Conservation (phyloP, 345 rosid species). For the Lepidium sativum region DNA sequence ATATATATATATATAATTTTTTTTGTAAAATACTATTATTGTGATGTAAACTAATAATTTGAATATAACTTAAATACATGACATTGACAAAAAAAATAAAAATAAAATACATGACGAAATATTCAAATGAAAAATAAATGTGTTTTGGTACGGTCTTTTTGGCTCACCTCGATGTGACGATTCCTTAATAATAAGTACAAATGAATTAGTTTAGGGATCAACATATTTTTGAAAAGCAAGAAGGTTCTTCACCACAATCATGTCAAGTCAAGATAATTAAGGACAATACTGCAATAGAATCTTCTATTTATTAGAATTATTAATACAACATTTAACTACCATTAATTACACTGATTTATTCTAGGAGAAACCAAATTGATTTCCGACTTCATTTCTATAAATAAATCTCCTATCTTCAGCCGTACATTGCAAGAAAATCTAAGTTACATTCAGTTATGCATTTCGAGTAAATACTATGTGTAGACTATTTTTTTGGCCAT, state of each 20-base stretch:
- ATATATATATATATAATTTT: not conserved
- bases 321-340: not conserved
- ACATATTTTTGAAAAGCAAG: not conserved
- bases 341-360: not conserved
- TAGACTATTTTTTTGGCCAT: not conserved
- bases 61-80: too few species aligned
- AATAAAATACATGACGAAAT: too few species aligned
- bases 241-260: not conserved
- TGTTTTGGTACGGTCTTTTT: not conserved
- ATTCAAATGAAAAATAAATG: not conserved
- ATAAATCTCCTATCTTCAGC: not conserved
- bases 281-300: not conserved
- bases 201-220: not conserved
- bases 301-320: not conserved
- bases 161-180: not conserved
- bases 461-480: too few species aligned
- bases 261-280: not conserved
- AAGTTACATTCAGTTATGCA: not conserved
- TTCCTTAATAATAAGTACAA: not conserved
- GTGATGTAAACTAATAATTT: too few species aligned
- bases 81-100: too few species aligned
- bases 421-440: not conserved
- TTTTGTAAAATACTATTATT: not conserved
- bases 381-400: not conserved
- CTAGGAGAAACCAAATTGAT: not conserved